Evolutionary conservation across 176 grass and related monocot genomes (phyloP).

Genomic region (Musa acuminata): DNA sequence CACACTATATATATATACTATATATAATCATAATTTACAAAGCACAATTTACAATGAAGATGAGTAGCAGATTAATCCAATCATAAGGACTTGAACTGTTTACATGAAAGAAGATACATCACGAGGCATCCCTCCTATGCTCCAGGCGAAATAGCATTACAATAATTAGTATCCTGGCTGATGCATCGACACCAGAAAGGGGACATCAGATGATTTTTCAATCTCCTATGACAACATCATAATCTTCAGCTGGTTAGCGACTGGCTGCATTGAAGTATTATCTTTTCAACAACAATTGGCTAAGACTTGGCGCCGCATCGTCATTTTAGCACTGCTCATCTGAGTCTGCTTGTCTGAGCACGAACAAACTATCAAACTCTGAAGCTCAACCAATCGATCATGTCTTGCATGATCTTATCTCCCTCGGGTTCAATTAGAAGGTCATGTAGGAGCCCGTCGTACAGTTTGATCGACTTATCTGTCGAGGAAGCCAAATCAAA

Average conservation of each 20-base stretch:
- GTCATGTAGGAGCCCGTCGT: constrained; percentile 56
- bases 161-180: not conserved
- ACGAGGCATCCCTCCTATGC: not conserved
- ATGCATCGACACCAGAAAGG: not conserved
- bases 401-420: constrained; percentile 48
- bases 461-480: constrained; percentile 59
- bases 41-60: no score
- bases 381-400: constrained; percentile 45
- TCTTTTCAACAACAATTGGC: not conserved
- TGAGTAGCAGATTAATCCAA: not conserved
- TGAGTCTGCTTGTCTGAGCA: not conserved
- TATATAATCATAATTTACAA: no score
- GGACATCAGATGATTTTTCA: not conserved
- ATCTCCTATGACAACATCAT: not conserved
- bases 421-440: constrained; percentile 83
- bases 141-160: not conserved
- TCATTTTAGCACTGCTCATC: not conserved
- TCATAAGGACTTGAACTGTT: not conserved
- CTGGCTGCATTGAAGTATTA: not conserved
- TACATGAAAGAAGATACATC: not conserved
- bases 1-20: no score
- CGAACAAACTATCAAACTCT: constrained; percentile 26
- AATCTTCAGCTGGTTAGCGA: not conserved
- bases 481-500: constrained; percentile 36
- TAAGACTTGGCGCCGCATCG: not conserved